Evolutionary conservation across 2,329 filamentous ascomycete genomes (phyloP).

Genomic region (Rutstroemia sp.): DNA sequence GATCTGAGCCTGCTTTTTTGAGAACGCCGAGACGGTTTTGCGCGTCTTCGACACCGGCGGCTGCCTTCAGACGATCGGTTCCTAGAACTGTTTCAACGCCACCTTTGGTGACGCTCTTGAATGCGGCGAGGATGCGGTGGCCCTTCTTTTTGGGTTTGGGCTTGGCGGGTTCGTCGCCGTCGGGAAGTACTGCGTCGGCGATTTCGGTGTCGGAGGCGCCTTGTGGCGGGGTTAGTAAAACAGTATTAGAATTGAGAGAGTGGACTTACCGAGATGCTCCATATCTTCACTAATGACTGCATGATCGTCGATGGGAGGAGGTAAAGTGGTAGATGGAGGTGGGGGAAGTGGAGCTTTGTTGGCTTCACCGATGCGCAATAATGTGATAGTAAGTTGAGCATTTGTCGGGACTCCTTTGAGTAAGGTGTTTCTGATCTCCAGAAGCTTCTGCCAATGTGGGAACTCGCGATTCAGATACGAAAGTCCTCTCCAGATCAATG

Average conservation of each 20-base stretch:
- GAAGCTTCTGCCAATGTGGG: constrained; percentile 67
- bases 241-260: constrained; percentile 18
- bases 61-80: constrained; percentile 60
- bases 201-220: constrained; percentile 25
- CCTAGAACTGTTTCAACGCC: constrained; percentile 65
- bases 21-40: constrained; percentile 67
- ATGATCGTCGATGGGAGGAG: constrained; percentile 34
- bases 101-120: constrained; percentile 55
- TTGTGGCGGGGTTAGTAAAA: constrained; percentile 17
- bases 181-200: constrained; percentile 34
- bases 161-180: constrained; percentile 23
- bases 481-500: constrained; percentile 55
- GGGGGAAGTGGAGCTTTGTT: constrained; percentile 73
- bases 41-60: constrained; percentile 50
- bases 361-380: constrained; percentile 73
- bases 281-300: constrained; percentile 45
- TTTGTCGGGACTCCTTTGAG: constrained; percentile 81
- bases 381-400: constrained; percentile 72
- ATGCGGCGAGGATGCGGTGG: constrained; percentile 43
- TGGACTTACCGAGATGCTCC: constrained; percentile 41
- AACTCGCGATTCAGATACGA: constrained; percentile 52
- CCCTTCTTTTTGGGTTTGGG: constrained; percentile 24
- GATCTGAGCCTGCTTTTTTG: constrained; percentile 33
- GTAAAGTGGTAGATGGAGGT: constrained; percentile 40
- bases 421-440: constrained; percentile 68